A percentile compares a stretch with the other conserved stretches of the same genome.
These are phyloP conservation scores for Barnettozyma sucrosica DNA, from an alignment of 805 yeast genomes.

Conservation along the genomic window DNA sequence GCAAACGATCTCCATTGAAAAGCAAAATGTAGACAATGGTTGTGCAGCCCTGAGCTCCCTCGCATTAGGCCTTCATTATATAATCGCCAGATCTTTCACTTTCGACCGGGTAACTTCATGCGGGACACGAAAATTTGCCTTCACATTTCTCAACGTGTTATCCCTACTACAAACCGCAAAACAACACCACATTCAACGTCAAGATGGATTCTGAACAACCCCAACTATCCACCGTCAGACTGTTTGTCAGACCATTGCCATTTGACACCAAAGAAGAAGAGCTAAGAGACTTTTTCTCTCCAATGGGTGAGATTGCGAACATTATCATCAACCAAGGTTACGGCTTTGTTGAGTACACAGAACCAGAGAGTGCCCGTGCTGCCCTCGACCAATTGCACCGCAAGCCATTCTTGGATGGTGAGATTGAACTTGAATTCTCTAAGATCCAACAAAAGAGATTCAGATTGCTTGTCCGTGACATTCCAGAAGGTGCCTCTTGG, in stretches of 20 bases:
- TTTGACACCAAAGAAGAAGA: slow-evolving; percentile 50
- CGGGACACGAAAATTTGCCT: not conserved
- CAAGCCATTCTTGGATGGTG: slow-evolving; percentile 53
- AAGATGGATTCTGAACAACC: slow-evolving; percentile 7
- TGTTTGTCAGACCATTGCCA: slow-evolving; percentile 61
- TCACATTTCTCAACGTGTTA: not conserved
- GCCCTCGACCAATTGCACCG: slow-evolving; percentile 80
- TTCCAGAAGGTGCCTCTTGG: slow-evolving; percentile 79
- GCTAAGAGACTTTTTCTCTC: slow-evolving; percentile 61
- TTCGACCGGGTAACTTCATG: not conserved
- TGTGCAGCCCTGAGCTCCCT: not conserved
- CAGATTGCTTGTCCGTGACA: slow-evolving; percentile 62
- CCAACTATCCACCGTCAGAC: slow-evolving; percentile 37
- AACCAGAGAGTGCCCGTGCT: slow-evolving; percentile 59
- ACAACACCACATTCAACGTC: slow-evolving; percentile 2
- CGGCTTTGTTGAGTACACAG: slow-evolving; percentile 84
- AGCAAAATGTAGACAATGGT: not conserved
- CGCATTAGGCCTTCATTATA: not conserved
- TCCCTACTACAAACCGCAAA: not conserved
- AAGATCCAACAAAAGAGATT: slow-evolving; percentile 53
- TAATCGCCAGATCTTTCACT: not conserved
- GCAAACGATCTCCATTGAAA: not conserved
- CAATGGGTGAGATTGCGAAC: slow-evolving; percentile 62
- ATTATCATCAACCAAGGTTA: slow-evolving; percentile 73
- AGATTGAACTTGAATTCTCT: slow-evolving; percentile 38